Evolutionary conservation across 2,329 filamentous ascomycete species (phyloP), one percentile per base, ranked within the genome.

Genomic region (Gaeumannomyces tritici): DNA sequence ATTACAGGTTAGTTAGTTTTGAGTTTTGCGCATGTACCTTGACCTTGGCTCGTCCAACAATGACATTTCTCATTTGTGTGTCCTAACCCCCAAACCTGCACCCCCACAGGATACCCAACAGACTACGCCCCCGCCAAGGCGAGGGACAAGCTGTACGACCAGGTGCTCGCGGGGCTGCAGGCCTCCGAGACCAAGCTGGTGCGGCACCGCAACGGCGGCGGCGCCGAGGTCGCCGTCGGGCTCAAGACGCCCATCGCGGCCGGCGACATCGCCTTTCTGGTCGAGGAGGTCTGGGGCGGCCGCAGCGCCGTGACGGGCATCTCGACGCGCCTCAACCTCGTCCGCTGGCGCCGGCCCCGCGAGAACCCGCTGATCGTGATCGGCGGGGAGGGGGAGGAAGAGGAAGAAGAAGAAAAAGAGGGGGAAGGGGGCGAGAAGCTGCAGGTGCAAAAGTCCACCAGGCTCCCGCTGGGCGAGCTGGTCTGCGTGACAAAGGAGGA

Each of bases 401-500:
- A 35, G 11, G 33, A n/a, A 11, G 31, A 11, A 11, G 7, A 11
- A 33, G 31, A 33, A 6, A 11, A n/a, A n/a, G n/a, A n/a, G n/a
- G 59, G 18, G 18, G 55, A 56, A 15, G 55, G 26, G 4, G 24
- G 3, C 55, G 56, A 29, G 26, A 29, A 18, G 9, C 26, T 27
- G 26, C n/a, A 26, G 18, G 33, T 26, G 18, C 93, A 98, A 73
- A 96, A 90, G 70, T 86, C 82, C 57, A 87, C 90, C n/a, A 83
- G 80, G 3, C 68, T 98, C 5, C 74, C 80, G 35, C 75, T 93
- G 68, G 80, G 82, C 31, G 88, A 96, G 57, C 72, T 97, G 64
- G 92, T 96, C 0, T 90, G 89, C 69, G 91, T 97, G 90, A 97
- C 93, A 1, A 96, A 93, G 73, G 93, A 97, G 65, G 93, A 97